These are phyloP conservation scores for Colletotrichum sansevieriae DNA, from an alignment of 2,329 filamentous ascomycete genomes.

Conservation along the genomic window DNA sequence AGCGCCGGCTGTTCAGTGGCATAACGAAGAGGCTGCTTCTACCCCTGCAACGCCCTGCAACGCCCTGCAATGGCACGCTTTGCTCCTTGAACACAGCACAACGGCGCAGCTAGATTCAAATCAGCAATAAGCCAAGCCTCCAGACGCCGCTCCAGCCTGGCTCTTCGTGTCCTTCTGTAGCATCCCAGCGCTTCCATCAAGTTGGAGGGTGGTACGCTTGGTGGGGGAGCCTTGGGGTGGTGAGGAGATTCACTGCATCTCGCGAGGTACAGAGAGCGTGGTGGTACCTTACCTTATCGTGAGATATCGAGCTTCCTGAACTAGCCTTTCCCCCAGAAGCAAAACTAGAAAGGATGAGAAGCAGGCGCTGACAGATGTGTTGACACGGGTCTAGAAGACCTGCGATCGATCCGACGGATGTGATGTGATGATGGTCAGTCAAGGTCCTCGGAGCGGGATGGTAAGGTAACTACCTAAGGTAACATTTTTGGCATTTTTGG, in stretches of 20 bases:
- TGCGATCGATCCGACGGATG: conserved; percentile 11
- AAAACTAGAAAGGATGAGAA: neutral
- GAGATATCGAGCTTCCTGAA: too few relatives aligned
- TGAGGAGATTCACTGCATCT: conserved; percentile 20
- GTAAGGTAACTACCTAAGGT: neutral
- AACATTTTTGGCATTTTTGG: too few relatives aligned
- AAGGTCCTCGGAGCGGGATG: conserved; percentile 17
- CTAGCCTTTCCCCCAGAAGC: too few relatives aligned
- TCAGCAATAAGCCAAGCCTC: conserved; percentile 20
- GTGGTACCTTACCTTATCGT: conserved; percentile 24
- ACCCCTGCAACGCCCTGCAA: conserved; percentile 25
- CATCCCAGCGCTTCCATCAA: conserved; percentile 27
- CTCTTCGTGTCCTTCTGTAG: conserved; percentile 28
- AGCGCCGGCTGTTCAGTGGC: conserved; percentile 29
- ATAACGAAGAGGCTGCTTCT: conserved; percentile 22
- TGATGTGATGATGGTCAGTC: conserved; percentile 9
- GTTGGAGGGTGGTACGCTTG: conserved; percentile 18
- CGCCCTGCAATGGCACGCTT: conserved; percentile 32
- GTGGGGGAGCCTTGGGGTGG: conserved; percentile 12
- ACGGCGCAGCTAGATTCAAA: conserved; percentile 18
- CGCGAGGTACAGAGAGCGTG: neutral
- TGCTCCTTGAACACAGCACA: conserved; percentile 21
- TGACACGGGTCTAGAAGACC: neutral
- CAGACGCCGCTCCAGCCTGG: conserved; percentile 12
- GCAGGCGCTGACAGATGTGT: neutral